Evolutionary conservation across 306 rosid genomes (phyloP).

Genomic region (Comarum palustre): DNA sequence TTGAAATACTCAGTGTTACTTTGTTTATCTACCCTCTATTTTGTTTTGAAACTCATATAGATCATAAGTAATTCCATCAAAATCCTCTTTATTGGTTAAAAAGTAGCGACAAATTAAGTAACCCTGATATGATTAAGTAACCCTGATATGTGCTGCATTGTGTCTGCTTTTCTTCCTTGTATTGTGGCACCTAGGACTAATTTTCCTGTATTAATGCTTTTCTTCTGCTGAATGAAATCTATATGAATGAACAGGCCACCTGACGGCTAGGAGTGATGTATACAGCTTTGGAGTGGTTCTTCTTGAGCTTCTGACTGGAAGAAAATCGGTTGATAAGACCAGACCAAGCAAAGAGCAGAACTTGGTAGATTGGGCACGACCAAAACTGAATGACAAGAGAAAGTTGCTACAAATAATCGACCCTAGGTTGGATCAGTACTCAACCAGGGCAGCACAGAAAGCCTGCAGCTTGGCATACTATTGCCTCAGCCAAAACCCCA

Average conservation of each 20-base stretch:
- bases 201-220: neutral
- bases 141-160: neutral
- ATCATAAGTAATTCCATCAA: neutral
- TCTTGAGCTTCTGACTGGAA: slow-evolving; percentile 92
- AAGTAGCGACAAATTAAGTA: neutral
- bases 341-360: slow-evolving; percentile 94
- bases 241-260: slow-evolving; percentile 70
- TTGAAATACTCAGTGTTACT: neutral
- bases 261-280: slow-evolving; percentile 96
- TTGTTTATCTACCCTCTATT: neutral
- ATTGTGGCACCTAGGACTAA: neutral
- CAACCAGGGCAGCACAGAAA: slow-evolving; percentile 94
- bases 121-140: neutral
- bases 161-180: neutral
- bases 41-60: neutral
- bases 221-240: slow-evolving; percentile 14
- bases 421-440: slow-evolving; percentile 92
- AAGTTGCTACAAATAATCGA: slow-evolving; percentile 92
- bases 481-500: slow-evolving; percentile 96
- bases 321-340: slow-evolving; percentile 91
- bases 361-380: slow-evolving; percentile 98
- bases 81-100: neutral
- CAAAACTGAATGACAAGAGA: slow-evolving; percentile 94
- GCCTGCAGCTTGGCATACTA: slow-evolving; percentile 99
- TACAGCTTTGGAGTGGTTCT: slow-evolving; percentile 99